Base-by-base conservation (phyloP, 306 rosid species). In the Quercus dentata region DNA sequence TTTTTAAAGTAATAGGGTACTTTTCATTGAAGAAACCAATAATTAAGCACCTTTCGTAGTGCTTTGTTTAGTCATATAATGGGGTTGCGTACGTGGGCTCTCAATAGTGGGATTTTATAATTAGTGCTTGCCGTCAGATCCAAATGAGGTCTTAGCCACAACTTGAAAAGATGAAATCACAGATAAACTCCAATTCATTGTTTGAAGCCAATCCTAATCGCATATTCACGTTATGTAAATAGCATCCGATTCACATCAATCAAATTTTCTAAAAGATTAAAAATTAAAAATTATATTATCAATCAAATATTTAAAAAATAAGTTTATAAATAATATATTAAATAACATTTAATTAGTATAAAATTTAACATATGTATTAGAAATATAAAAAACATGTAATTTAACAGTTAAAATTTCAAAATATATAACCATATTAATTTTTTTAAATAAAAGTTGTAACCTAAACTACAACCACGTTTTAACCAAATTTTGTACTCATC, bases 61-160 rank as follows among this genome's bases (percentile, higher is more conserved):
- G 85, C 33, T 35, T 17, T 81, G 70, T 78, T 76, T 76, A 81
- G 79, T 83, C 67, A 52, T 63, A 52, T 63, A 57, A 44, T 76
- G 33, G 4, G 64, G 76, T 57, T 78, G 86, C 83, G 27, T 76
- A 80, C 58, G 56, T 56, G 74, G 70, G 8, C 3, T 20, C 4
- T 20, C 1, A 12, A 63, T 55, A 30, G 65, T 75, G 71, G 59
- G 46, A 20, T 14, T 77, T 77, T 41, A 28, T 73, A 28, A 35
- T n/a, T 64, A 20, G 80, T 75, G 74, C n/a, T 69, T 61, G 56
- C 62, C 31, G 54, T 13, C 56, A 28, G 75, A 51, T 23, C 33
- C 33, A 61, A 23, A 61, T 11, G 65, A 23, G 15, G 25, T 20
- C 25, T 67, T 52, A 67, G 52, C 72, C 72, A 67, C 20, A 2